Percentiles rank a stretch among this genome's conserved stretches.
Evolutionary conservation across 1,139 yeast species (phyloP).

Genomic region (Kodamaea sp.): DNA sequence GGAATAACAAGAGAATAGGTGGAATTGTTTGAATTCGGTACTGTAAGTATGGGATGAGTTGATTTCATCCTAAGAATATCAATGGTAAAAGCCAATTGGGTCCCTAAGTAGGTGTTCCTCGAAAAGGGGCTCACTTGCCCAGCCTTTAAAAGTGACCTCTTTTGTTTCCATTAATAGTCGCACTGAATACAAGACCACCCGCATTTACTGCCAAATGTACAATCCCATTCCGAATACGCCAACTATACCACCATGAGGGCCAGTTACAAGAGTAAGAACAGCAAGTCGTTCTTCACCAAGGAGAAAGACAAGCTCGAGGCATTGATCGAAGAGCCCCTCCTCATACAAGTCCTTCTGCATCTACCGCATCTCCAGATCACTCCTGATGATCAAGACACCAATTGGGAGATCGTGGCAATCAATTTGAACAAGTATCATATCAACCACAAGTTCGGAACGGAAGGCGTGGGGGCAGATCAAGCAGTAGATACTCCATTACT

Average conservation of each 20-base stretch:
- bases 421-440: conserved; percentile 27
- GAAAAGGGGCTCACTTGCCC: too few relatives aligned
- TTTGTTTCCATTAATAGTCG: too few relatives aligned
- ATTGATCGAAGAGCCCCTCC: conserved; percentile 29
- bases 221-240: too few relatives aligned
- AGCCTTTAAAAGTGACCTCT: too few relatives aligned
- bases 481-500: conserved; percentile 29
- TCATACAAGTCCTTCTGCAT: conserved; percentile 31
- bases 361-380: conserved; percentile 38
- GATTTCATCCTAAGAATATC: too few relatives aligned
- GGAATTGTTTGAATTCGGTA: too few relatives aligned
- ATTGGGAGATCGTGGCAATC: conserved; percentile 41
- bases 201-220: too few relatives aligned
- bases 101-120: too few relatives aligned
- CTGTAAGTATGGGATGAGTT: too few relatives aligned
- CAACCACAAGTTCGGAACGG: conserved; percentile 12
- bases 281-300: conserved; percentile 30
- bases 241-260: conserved; percentile 8
- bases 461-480: conserved; percentile 4
- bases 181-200: too few relatives aligned
- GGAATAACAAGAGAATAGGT: too few relatives aligned
- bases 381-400: conserved; percentile 25
- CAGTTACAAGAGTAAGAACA: conserved; percentile 6
- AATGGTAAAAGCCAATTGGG: too few relatives aligned
- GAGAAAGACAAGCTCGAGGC: conserved; percentile 29